Evolutionary conservation across 495 filamentous ascomycete species (phyloP).

Genomic region (Aspergillus conjunctus): DNA sequence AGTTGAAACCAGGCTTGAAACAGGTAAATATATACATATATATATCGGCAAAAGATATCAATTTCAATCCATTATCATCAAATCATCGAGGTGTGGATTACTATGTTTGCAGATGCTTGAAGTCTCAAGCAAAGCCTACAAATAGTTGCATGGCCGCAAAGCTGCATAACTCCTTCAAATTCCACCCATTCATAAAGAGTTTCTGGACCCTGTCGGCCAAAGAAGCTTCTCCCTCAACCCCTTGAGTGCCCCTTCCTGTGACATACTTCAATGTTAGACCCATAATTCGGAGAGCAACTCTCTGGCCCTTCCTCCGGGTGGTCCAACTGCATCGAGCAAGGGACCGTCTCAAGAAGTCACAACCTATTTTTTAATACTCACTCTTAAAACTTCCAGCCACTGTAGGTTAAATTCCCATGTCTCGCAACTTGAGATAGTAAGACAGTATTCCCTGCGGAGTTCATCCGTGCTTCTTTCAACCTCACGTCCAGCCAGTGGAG

Average conservation of each 20-base stretch:
- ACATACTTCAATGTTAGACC: not conserved
- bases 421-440: slow-evolving; percentile 37
- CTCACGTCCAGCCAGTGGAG: slow-evolving; percentile 63
- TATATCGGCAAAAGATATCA: too few species aligned
- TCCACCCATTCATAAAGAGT: not conserved
- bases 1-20: too few species aligned
- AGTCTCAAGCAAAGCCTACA: too few species aligned
- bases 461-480: slow-evolving; percentile 35
- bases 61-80: too few species aligned
- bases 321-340: slow-evolving; percentile 3
- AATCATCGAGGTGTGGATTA: too few species aligned
- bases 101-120: too few species aligned
- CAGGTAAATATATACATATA: too few species aligned
- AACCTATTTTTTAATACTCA: not conserved
- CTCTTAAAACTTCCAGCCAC: slow-evolving; percentile 43
- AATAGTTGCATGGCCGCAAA: too few species aligned
- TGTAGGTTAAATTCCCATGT: slow-evolving; percentile 40
- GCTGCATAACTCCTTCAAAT: not conserved
- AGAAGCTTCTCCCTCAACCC: not conserved
- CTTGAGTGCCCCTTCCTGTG: not conserved
- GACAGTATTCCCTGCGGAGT: slow-evolving; percentile 31
- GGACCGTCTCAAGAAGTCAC: not conserved
- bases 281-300: not conserved
- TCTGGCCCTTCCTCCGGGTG: not conserved
- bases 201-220: not conserved